Conservation (phyloP, 352 stramenopile genomes). For the Phytopythium vexans region DNA sequence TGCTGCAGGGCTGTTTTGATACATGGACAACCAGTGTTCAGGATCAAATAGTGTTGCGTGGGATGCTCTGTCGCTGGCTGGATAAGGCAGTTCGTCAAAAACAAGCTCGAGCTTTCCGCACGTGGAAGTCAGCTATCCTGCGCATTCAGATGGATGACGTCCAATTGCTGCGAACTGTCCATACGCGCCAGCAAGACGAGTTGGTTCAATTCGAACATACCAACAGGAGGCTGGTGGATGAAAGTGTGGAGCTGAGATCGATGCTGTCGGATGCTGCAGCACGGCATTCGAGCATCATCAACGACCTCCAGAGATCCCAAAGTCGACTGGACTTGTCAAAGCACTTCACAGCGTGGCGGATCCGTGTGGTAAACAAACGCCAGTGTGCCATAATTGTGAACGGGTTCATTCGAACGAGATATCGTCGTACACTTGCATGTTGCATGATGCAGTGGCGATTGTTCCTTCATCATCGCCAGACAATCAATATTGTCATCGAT, state of each 20-base stretch:
- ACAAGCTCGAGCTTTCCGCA: neutral
- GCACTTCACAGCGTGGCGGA: too few relatives aligned
- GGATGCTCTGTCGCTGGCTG: slow-evolving; percentile 1
- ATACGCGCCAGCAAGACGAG: neutral
- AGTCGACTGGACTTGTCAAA: too few relatives aligned
- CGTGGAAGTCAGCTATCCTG: slow-evolving; percentile 5
- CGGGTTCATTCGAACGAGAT: too few relatives aligned
- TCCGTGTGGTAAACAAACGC: too few relatives aligned
- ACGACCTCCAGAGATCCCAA: too few relatives aligned
- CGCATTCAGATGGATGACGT: slow-evolving; percentile 6
- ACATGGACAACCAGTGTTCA: slow-evolving; percentile 13
- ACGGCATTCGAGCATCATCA: too few relatives aligned
- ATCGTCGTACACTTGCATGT: too few relatives aligned
- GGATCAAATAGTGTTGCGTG: neutral
- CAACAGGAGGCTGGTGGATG: neutral
- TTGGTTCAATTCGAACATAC: neutral
- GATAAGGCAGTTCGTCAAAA: neutral
- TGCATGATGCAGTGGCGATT: too few relatives aligned
- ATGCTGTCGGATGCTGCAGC: too few relatives aligned
- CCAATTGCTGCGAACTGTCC: neutral
- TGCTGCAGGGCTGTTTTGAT: slow-evolving; percentile 12
- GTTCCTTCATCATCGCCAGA: too few relatives aligned
- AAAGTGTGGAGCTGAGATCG: neutral
- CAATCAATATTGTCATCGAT: too few relatives aligned
- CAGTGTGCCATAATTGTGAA: too few relatives aligned